A percentile compares a stretch with the other conserved stretches of the same genome.
These are phyloP conservation scores for Blastobotrys ciferrii DNA, from an alignment of 1,139 yeast species.

Conservation along the genomic window DNA sequence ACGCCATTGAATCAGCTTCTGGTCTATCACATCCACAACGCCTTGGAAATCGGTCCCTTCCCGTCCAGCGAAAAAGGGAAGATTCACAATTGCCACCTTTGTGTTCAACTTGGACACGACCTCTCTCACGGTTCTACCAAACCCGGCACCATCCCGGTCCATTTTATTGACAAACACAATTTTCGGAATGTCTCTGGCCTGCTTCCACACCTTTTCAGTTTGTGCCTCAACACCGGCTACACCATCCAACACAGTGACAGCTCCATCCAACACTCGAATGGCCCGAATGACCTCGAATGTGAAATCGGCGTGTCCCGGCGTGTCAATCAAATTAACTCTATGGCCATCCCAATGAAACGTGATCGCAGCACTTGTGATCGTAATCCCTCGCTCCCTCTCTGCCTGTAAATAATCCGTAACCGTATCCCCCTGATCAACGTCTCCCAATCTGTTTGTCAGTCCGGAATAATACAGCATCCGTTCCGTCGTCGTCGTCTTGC, in stretches of 20 bases:
- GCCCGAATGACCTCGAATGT: constrained; percentile 92
- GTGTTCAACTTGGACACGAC: constrained; percentile 76
- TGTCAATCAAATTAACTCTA: constrained; percentile 83
- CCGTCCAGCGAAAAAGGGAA: constrained; percentile 63
- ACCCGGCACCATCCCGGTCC: constrained; percentile 97
- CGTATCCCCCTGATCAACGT: constrained; percentile 96
- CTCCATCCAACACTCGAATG: constrained; percentile 87
- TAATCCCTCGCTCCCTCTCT: constrained; percentile 90
- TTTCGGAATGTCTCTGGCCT: constrained; percentile 71
- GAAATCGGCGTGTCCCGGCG: constrained; percentile 99
- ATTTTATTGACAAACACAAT: constrained; percentile 84
- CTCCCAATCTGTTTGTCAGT: constrained; percentile 74
- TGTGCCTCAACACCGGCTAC: constrained; percentile 99
- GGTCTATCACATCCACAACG: constrained; percentile 75
- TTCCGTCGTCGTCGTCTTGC: constrained; percentile 87
- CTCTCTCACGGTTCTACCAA: constrained; percentile 83
- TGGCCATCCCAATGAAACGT: constrained; percentile 81
- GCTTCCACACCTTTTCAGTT: constrained; percentile 95
- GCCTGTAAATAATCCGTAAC: constrained; percentile 90
- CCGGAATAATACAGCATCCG: constrained; percentile 90
- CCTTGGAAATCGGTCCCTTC: constrained; percentile 61
- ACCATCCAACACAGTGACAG: constrained; percentile 86
- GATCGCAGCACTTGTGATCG: constrained; percentile 95
- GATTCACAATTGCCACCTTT: constrained; percentile 66
- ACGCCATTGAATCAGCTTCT: constrained; percentile 65